phyloP scores from a whole-genome alignment of 768 basidiomycete species.

The Hygrophoropsis aurantiaca region DNA sequence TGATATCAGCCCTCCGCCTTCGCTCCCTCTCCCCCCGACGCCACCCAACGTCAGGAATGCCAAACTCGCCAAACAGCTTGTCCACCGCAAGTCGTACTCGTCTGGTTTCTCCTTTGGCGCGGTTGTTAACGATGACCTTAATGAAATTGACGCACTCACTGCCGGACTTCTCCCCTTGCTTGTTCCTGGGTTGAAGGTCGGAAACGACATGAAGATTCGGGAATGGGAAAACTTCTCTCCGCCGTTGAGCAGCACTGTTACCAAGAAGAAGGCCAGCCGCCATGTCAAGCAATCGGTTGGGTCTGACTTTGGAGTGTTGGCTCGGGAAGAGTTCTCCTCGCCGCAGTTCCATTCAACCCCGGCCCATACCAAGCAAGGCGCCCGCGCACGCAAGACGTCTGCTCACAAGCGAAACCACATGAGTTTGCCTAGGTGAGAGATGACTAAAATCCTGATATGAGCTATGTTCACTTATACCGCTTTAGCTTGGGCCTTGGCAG shows the following conservation, averaged over 20 bases:
- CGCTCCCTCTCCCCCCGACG: constrained; percentile 73
- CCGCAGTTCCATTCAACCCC: constrained; percentile 65
- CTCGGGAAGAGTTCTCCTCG: constrained; percentile 47
- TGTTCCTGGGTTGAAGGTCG: constrained; percentile 63
- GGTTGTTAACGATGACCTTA: constrained; percentile 48
- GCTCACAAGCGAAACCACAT: constrained; percentile 61
- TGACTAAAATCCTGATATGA: neutral
- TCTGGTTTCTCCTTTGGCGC: constrained; percentile 64
- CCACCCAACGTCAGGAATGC: constrained; percentile 63
- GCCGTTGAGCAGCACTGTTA: constrained; percentile 33
- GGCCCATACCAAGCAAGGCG: constrained; percentile 33
- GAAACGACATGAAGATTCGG: constrained; percentile 54
- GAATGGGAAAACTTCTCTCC: constrained; percentile 41
- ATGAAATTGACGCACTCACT: constrained; percentile 71
- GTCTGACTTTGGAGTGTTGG: constrained; percentile 28
- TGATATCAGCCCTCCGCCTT: constrained; percentile 52
- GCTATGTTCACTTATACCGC: constrained; percentile 1
- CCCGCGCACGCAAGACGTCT: constrained; percentile 43
- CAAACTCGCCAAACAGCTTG: constrained; percentile 47
- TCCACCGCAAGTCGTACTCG: constrained; percentile 63
- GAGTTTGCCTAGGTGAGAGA: constrained; percentile 64
- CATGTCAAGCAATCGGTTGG: constrained; percentile 1
- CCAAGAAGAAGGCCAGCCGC: constrained; percentile 34
- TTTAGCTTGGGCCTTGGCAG: constrained; percentile 63
- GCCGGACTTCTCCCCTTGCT: constrained; percentile 68